Evolutionary conservation across 2,329 filamentous ascomycete species (phyloP).

Genomic region (Lasiodiplodia sp.): DNA sequence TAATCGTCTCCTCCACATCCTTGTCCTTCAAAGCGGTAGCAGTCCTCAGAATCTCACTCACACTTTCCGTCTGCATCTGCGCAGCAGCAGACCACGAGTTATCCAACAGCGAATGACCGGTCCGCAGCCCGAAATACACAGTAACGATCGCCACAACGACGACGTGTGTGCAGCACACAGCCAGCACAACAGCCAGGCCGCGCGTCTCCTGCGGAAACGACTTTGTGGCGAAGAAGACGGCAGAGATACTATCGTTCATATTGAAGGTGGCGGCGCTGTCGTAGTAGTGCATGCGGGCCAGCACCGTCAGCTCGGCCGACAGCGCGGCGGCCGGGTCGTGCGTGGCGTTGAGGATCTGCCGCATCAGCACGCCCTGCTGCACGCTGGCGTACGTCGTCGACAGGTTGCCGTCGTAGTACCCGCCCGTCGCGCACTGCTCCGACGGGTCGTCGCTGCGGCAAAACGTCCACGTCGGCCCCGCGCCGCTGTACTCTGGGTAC

Average conservation of each 20-base stretch:
- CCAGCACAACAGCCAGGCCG: not conserved
- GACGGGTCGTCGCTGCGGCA: not conserved
- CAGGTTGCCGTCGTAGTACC: not conserved
- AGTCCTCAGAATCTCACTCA: not conserved
- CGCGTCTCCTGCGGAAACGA: not conserved
- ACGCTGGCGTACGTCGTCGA: not conserved
- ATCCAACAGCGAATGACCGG: not conserved
- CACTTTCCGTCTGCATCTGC: constrained; percentile 2
- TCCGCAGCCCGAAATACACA: not conserved
- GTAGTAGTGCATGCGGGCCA: constrained; percentile 10
- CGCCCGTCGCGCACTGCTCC: not conserved
- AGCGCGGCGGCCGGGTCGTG: not conserved
- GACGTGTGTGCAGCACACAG: not conserved
- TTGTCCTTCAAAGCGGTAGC: not conserved
- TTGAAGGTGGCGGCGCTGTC: not conserved
- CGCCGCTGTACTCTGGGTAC: constrained; percentile 12
- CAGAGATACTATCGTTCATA: not conserved
- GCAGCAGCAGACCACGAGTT: not conserved
- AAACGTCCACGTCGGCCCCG: not conserved
- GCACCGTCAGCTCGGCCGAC: not conserved
- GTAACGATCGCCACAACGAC: not conserved
- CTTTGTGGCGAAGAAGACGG: not conserved
- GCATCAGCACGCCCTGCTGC: not conserved
- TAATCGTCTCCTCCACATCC: constrained; percentile 1
- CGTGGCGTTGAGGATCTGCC: constrained; percentile 1